These are phyloP conservation scores for Arthrobotrys sinensis DNA, from an alignment of 2,329 filamentous ascomycete genomes.

Conservation along the genomic window DNA sequence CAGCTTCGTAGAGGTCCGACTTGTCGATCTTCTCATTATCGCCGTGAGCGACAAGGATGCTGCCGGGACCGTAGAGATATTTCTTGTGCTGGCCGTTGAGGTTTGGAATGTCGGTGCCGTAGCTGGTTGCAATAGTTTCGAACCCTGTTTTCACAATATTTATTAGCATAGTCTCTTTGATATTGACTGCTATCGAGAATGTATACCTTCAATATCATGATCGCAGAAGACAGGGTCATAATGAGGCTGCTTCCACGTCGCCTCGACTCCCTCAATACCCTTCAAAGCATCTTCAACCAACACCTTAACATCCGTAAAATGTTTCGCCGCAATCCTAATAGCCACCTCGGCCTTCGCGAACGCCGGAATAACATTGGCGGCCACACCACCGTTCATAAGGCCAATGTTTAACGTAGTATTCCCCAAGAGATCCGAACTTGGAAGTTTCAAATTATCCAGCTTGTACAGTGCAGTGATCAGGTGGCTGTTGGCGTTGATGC, in stretches of 20 bases:
- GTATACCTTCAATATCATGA: slow-evolving; percentile 81
- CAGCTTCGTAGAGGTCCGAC: slow-evolving; percentile 81
- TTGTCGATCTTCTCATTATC: slow-evolving; percentile 85
- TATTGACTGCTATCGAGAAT: slow-evolving; percentile 29
- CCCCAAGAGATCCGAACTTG: slow-evolving; percentile 82
- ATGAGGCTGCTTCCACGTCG: slow-evolving; percentile 70
- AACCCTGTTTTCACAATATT: slow-evolving; percentile 73
- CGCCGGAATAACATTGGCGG: slow-evolving; percentile 88
- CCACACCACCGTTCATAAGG: slow-evolving; percentile 82
- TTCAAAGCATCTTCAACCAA: slow-evolving; percentile 71
- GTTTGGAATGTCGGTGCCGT: slow-evolving; percentile 91
- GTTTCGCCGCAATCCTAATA: slow-evolving; percentile 82
- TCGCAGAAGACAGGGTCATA: slow-evolving; percentile 85
- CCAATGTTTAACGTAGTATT: slow-evolving; percentile 93
- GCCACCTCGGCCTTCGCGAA: slow-evolving; percentile 78
- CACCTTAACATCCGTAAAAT: slow-evolving; percentile 70
- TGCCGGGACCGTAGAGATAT: slow-evolving; percentile 78
- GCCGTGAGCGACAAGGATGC: slow-evolving; percentile 88
- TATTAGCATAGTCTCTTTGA: slow-evolving; percentile 11
- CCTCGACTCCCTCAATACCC: slow-evolving; percentile 71
- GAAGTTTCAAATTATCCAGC: slow-evolving; percentile 79
- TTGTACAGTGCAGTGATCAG: slow-evolving; percentile 80
- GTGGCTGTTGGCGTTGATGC: slow-evolving; percentile 85
- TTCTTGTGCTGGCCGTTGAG: slow-evolving; percentile 78
- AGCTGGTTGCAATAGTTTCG: slow-evolving; percentile 86